These are phyloP conservation scores for Fonsecaea pedrosoi DNA, from an alignment of 2,329 filamentous ascomycete species.

Conservation along the genomic window DNA sequence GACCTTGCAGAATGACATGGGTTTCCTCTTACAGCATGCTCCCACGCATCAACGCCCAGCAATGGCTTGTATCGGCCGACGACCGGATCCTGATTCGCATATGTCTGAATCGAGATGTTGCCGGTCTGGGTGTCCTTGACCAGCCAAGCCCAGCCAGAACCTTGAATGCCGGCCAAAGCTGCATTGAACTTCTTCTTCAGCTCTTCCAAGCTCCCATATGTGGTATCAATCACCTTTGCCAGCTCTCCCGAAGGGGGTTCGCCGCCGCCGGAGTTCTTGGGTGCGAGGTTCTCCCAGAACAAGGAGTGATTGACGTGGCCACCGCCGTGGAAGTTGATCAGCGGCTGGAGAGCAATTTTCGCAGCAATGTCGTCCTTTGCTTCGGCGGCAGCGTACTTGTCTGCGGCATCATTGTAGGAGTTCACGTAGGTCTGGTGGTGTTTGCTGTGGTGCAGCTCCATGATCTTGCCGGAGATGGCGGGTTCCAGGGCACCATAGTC, in stretches of 20 bases:
- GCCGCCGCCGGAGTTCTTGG: conserved; percentile 66
- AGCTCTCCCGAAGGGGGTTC: conserved; percentile 66
- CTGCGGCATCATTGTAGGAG: conserved; percentile 78
- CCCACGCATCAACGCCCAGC: conserved; percentile 91
- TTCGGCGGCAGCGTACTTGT: conserved; percentile 67
- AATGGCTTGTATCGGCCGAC: conserved; percentile 81
- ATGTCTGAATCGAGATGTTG: conserved; percentile 66
- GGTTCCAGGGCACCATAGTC: conserved; percentile 95
- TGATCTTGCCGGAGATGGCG: conserved; percentile 82
- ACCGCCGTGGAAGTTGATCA: conserved; percentile 86
- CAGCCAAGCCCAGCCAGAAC: conserved; percentile 69
- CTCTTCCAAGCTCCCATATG: conserved; percentile 64
- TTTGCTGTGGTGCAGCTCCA: conserved; percentile 92
- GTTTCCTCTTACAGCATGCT: conserved; percentile 68
- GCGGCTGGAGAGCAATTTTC: conserved; percentile 71
- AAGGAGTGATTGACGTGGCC: conserved; percentile 93
- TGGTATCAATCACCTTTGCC: conserved; percentile 63
- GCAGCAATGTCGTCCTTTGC: conserved; percentile 64
- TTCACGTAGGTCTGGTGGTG: conserved; percentile 94
- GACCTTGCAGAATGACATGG: neutral
- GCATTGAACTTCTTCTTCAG: conserved; percentile 70
- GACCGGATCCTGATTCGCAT: conserved; percentile 86
- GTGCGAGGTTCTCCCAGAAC: conserved; percentile 78
- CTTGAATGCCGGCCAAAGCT: conserved; percentile 69
- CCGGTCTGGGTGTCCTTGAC: conserved; percentile 68